phyloP scores from a whole-genome alignment of 257 asterid species.

The Solanum neorickii region DNA sequence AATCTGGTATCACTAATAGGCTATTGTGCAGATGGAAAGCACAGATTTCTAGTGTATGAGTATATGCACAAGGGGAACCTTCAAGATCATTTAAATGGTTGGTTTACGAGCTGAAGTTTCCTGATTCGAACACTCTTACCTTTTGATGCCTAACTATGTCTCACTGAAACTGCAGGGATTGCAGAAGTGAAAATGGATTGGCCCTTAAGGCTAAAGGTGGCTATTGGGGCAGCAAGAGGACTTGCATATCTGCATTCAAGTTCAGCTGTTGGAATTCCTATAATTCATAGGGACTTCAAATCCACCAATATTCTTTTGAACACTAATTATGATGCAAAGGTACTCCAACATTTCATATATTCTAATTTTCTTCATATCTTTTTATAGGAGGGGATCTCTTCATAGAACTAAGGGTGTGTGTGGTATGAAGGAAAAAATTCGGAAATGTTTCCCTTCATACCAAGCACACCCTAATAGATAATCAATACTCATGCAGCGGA shows the following conservation, averaged over 20 bases:
- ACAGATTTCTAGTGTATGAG: conserved; percentile 86
- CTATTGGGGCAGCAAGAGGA: conserved; percentile 88
- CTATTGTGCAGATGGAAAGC: conserved; percentile 95
- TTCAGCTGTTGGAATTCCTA: conserved; percentile 84
- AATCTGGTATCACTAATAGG: conserved; percentile 79
- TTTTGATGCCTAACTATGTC: not conserved
- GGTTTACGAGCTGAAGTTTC: conserved; percentile 8
- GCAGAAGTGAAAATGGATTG: conserved; percentile 80
- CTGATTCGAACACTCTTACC: not conserved
- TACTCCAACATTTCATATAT: conserved; percentile 5
- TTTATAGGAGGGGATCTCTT: not conserved
- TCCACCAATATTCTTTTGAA: conserved; percentile 88
- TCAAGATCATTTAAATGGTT: conserved; percentile 84
- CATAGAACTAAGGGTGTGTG: not conserved
- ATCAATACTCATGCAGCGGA: too few species aligned
- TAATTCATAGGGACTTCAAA: conserved; percentile 89
- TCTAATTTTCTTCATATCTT: not conserved
- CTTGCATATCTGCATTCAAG: conserved; percentile 91
- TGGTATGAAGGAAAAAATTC: not conserved
- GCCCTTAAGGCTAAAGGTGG: conserved; percentile 75
- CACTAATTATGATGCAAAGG: conserved; percentile 83
- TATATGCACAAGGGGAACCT: conserved; percentile 78
- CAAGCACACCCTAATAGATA: too few species aligned
- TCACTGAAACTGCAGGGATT: conserved; percentile 36
- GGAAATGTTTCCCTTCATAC: not conserved